phyloP scores from a whole-genome alignment of 1,284 basidiomycete genomes.

The Pascua sp. region DNA sequence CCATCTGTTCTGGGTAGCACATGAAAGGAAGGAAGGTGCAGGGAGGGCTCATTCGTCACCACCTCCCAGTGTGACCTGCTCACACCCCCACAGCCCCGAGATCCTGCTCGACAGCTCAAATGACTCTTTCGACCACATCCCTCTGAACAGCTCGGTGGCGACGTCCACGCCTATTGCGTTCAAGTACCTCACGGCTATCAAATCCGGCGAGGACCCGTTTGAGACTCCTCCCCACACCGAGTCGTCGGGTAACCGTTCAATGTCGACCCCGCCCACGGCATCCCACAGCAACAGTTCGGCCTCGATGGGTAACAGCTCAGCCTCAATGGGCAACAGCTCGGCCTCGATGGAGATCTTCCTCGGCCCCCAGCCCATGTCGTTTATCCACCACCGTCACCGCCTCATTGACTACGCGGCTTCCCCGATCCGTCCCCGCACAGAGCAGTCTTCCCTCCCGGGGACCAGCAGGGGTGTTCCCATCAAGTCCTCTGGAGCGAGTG shows the following conservation, averaged over 20 bases:
- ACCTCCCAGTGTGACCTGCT: slow-evolving; percentile 1
- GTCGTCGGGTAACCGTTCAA: slow-evolving; percentile 9
- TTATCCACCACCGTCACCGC: slow-evolving; percentile 16
- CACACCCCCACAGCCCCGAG: background rate
- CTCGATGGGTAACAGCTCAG: slow-evolving; percentile 9
- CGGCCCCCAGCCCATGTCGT: slow-evolving; percentile 22
- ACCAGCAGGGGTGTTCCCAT: background rate
- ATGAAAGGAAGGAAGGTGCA: background rate
- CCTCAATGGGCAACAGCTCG: slow-evolving; percentile 11
- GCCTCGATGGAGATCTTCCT: slow-evolving; percentile 19
- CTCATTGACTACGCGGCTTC: slow-evolving; percentile 2
- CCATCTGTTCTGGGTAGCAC: too few relatives aligned
- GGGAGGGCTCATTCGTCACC: background rate
- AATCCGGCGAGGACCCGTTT: slow-evolving; percentile 7
- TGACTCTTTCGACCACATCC: background rate
- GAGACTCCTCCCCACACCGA: slow-evolving; percentile 12
- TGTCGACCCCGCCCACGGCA: slow-evolving; percentile 11
- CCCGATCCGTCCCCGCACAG: slow-evolving; percentile 2
- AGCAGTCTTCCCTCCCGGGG: background rate
- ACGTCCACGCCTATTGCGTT: slow-evolving; percentile 11
- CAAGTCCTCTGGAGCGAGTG: background rate
- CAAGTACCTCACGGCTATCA: slow-evolving; percentile 1
- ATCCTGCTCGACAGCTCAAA: slow-evolving; percentile 1
- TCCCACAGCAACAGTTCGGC: slow-evolving; percentile 8
- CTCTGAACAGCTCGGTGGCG: background rate